phyloP scores from a whole-genome alignment of 139 green algal genomes.

The Eudorina sp. region DNA sequence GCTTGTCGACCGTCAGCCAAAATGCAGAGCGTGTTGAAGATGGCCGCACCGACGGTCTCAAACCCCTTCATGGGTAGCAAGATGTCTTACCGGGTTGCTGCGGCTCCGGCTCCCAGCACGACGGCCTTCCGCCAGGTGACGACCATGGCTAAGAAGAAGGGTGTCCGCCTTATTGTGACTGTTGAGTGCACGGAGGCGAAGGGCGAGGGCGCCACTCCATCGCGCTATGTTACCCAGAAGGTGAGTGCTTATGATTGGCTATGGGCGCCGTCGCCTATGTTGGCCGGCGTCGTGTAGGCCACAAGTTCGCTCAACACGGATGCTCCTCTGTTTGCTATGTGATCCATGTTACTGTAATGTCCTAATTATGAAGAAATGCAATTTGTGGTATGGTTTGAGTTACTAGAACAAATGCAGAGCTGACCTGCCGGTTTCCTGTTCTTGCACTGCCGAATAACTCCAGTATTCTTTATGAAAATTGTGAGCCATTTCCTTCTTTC shows the following conservation, averaged over 20 bases:
- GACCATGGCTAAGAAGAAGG: slow-evolving; percentile 95
- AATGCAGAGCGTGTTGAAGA: slow-evolving; percentile 61
- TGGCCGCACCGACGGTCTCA: slow-evolving; percentile 48
- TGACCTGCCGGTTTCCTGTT: background rate
- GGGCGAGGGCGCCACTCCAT: slow-evolving; percentile 65
- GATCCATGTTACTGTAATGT: background rate
- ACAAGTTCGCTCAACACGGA: slow-evolving; percentile 38
- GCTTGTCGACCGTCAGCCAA: background rate
- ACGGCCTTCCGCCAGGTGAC: slow-evolving; percentile 76
- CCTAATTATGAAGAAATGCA: background rate
- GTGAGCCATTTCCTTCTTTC: background rate
- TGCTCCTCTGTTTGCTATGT: no score
- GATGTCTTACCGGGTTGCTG: slow-evolving; percentile 59
- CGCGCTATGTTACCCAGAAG: slow-evolving; percentile 94
- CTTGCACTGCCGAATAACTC: background rate
- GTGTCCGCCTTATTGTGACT: slow-evolving; percentile 91
- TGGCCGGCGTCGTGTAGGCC: background rate
- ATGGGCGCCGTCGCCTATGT: background rate
- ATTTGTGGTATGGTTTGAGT: background rate
- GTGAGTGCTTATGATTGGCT: slow-evolving; percentile 43
- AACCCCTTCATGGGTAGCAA: slow-evolving; percentile 75
- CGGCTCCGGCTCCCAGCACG: slow-evolving; percentile 46
- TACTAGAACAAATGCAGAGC: background rate
- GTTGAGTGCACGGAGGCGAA: slow-evolving; percentile 95
- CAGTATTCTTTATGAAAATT: background rate